Evolutionary conservation across 306 rosid species (phyloP), one percentile per base, ranked within the genome.

Genomic region (Trifolium subterraneum): DNA sequence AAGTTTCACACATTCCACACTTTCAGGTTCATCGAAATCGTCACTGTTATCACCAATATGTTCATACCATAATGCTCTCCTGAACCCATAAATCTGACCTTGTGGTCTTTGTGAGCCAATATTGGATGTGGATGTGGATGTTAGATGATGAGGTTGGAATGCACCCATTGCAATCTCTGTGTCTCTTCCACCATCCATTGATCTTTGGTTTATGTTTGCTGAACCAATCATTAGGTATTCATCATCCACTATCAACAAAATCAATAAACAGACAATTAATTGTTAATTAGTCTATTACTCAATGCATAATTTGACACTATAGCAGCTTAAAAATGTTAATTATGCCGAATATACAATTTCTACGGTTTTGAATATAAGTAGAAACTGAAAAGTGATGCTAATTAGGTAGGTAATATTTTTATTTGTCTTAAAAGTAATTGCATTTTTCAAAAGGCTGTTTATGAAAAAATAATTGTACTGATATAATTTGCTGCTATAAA

Each of bases 171-270:
- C 92, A 10, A 93, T 91, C 90, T 93, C 93, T 0, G 88, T 83
- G 96, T 91, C 98, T 68, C 98, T 87, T 79, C 86, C 86, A 1
- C 97, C 97, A 19, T 89, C 96, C 96, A 93, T 91, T 33, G 92
- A 93, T 63, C 96, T 88, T 23, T 89, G 87, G 81, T 93, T 93
- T 18, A 93, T 88, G 88, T 93, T 93, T 18, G 94, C 90, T 2
- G 97, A 91, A 68, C 98, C 97, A 61, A 93, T 64, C 16, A 93
- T 84, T 78, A 91, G 89, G 86, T 89, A 91, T 68, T 93, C 98
- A 60, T 93, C 98, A 56, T 91, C 97, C 64, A 91, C 98, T 89
- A 65, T 31, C 4, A 33, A 23, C 23, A 33, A 47, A 20, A 8
- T 19, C 19, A 38, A 36, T 36, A 7, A 15, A 0, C 45, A 36